Evolutionary conservation across 148 eudicot species (phyloP), one percentile per base, ranked within the genome.

Genomic region (Hydrangea macrophylla): DNA sequence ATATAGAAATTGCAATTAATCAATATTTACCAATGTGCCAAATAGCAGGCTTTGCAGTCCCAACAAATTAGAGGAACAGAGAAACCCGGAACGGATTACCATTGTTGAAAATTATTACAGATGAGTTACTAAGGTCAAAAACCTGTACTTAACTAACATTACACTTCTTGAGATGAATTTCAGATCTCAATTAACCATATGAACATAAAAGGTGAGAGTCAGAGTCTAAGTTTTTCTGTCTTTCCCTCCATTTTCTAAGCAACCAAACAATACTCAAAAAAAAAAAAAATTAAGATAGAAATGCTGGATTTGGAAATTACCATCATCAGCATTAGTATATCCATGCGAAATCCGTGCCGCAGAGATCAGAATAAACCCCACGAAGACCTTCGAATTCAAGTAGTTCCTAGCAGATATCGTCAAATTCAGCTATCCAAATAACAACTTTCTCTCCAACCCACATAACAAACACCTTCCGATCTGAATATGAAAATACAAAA

Each of bases 251-350:
- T 30, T 31, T 65, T 66, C 31, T 32, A 23, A 13, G 7, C 44
- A 66, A 54, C 70, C 60, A 67, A 23, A 48, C 31, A 31, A 40
- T 5, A 33, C 23, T n/a, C n/a, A n/a, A n/a, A n/a, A n/a, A n/a
- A n/a, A n/a, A n/a, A n/a, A n/a, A n/a, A n/a, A n/a, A 36, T 22
- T 25, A 53, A 61, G 36, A 15, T 7, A 33, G 31, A 50, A 56
- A 33, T 25, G 15, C 15, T 23, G 0, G 45, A 24, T 28, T 36
- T 30, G 45, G 39, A 58, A 23, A 73, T 83, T 73, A 91, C 97
- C 95, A 74, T 91, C 97, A 45, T 27, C 65, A 17, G 80, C 73
- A 80, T 84, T 83, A 20, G 97, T 91, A 25, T 13, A 10, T 37
- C 82, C 97, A 44, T 1, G 68, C 33, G 53, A 78, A 81, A 66